Percentiles rank a stretch among this genome's conserved stretches.
Evolutionary conservation across 2,329 filamentous ascomycete species (phyloP).

Genomic region (Colletotrichum trifolii): DNA sequence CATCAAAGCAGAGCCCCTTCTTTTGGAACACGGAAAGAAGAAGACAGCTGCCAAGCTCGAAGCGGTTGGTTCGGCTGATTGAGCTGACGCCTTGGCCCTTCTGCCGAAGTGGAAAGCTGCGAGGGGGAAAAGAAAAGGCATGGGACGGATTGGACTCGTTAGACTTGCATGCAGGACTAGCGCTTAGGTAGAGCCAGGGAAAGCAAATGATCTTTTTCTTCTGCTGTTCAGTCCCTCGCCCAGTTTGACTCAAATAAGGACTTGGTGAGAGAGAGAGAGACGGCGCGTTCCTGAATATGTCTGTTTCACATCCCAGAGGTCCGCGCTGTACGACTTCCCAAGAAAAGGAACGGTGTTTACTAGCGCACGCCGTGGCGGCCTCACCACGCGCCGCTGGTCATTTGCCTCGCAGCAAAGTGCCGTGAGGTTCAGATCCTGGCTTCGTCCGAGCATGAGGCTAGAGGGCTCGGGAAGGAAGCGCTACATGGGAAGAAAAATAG

Average conservation of each 20-base stretch:
- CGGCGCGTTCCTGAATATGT: constrained; percentile 22
- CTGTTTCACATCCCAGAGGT: constrained; percentile 1
- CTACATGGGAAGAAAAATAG: constrained; percentile 12
- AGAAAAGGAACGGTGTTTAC: constrained; percentile 21
- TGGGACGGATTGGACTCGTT: neutral
- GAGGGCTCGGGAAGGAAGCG: neutral
- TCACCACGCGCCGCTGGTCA: constrained; percentile 27
- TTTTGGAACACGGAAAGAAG: neutral
- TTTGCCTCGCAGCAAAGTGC: constrained; percentile 13
- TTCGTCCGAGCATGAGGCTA: constrained; percentile 24
- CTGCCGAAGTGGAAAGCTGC: constrained; percentile 8
- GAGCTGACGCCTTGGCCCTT: neutral
- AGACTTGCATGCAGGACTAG: constrained; percentile 25
- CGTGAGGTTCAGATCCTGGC: constrained; percentile 18
- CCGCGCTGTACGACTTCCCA: constrained; percentile 2
- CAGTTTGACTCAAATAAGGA: constrained; percentile 14
- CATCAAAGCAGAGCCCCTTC: neutral
- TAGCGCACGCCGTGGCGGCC: constrained; percentile 27
- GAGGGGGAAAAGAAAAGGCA: neutral
- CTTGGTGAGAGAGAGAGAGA: neutral
- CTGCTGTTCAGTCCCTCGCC: neutral
- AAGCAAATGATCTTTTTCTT: constrained; percentile 9
- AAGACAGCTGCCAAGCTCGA: constrained; percentile 17
- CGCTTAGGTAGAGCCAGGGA: neutral
- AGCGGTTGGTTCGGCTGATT: constrained; percentile 2